Conservation (phyloP, 2,329 filamentous ascomycete species). For the Intubia oerlemansii region DNA sequence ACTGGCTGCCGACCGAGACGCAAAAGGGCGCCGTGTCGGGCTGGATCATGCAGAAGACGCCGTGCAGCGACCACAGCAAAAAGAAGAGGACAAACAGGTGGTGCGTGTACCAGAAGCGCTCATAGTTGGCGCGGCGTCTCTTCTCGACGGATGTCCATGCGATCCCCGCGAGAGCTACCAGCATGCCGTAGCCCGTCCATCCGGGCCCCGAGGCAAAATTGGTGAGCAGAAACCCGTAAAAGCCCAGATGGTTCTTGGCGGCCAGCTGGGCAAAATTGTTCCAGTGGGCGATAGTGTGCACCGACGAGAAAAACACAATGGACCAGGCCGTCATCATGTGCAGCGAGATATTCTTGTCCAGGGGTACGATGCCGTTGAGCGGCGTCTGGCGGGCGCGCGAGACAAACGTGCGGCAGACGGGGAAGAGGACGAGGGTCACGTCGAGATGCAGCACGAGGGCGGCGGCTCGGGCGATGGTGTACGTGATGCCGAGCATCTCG, state of each 20-base stretch:
- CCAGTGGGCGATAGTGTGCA: conserved; percentile 73
- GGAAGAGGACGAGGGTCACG: conserved; percentile 57
- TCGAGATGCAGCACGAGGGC: conserved; percentile 66
- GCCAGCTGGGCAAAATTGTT: conserved; percentile 67
- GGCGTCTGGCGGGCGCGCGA: conserved; percentile 63
- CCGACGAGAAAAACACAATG: conserved; percentile 73
- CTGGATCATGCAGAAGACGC: conserved; percentile 79
- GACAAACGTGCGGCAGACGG: conserved; percentile 68
- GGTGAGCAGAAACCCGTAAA: conserved; percentile 56
- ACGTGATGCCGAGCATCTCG: conserved; percentile 52
- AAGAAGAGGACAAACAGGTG: conserved; percentile 80
- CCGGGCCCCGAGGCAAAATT: conserved; percentile 65
- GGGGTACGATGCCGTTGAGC: conserved; percentile 68
- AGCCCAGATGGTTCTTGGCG: conserved; percentile 51
- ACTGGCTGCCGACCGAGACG: conserved; percentile 39
- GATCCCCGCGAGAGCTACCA: conserved; percentile 59
- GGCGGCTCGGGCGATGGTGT: conserved; percentile 52
- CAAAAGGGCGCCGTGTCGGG: conserved; percentile 65
- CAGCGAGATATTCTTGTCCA: conserved; percentile 79
- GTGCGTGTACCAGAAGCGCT: conserved; percentile 81
- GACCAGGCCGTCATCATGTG: conserved; percentile 74
- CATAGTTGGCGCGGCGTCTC: conserved; percentile 59
- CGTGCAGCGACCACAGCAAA: conserved; percentile 78
- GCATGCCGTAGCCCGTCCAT: conserved; percentile 75
- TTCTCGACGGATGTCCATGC: conserved; percentile 59